Percentiles rank a stretch among this genome's conserved stretches.
Evolutionary conservation across 768 basidiomycete species (phyloP).

Genomic region (Phallus indusiatus): DNA sequence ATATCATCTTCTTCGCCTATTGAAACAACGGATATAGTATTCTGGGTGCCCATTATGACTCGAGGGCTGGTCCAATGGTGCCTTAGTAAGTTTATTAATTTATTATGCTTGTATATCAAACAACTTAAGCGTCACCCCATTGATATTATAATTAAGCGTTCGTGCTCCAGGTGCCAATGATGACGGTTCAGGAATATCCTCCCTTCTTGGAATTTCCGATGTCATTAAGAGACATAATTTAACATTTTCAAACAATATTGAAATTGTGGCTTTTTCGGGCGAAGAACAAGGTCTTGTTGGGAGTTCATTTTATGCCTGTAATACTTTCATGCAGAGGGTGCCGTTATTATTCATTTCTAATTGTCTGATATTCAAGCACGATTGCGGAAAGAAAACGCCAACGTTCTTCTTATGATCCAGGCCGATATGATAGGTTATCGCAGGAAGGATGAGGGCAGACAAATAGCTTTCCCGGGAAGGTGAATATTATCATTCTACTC

Average conservation of each 20-base stretch:
- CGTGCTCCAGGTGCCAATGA: conserved; percentile 45
- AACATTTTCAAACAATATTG: conserved; percentile 66
- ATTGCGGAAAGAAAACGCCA: conserved; percentile 46
- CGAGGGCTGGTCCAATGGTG: conserved; percentile 47
- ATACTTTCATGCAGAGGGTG: conserved; percentile 19
- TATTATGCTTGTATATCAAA: background rate
- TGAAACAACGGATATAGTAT: conserved; percentile 50
- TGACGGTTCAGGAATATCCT: conserved; percentile 55
- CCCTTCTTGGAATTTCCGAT: conserved; percentile 69
- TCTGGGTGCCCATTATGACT: conserved; percentile 84
- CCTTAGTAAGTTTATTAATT: conserved; percentile 58
- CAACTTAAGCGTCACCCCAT: background rate
- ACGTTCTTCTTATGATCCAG: conserved; percentile 78
- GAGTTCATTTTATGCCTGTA: conserved; percentile 70
- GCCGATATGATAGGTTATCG: conserved; percentile 91
- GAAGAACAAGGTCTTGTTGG: conserved; percentile 88
- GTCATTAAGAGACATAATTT: conserved; percentile 59
- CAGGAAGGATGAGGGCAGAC: conserved; percentile 63
- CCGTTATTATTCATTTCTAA: background rate
- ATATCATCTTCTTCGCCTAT: background rate
- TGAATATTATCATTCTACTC: conserved; percentile 26
- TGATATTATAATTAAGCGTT: background rate
- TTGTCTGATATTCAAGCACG: conserved; percentile 32
- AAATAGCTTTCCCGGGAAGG: conserved; percentile 72
- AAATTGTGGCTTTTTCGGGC: conserved; percentile 77